Conservation (phyloP, 2,329 filamentous ascomycete genomes). For the Penicillium oxalicum region DNA sequence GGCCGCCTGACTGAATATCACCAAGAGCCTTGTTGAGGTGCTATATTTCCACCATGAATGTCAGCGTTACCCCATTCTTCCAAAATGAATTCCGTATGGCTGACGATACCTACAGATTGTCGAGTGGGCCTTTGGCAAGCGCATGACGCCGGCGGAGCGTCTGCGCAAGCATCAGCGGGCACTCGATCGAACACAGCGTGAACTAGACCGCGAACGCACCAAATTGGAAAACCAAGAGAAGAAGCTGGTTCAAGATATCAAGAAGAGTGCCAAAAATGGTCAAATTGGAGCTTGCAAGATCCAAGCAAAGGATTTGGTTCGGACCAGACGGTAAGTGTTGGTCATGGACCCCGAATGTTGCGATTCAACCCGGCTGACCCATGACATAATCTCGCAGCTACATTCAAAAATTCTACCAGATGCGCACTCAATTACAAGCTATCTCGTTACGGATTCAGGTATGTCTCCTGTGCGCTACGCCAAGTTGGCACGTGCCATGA, state of each 20-base stretch:
- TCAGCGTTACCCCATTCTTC: slow-evolving; percentile 18
- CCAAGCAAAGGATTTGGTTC: slow-evolving; percentile 92
- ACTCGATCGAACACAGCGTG: slow-evolving; percentile 93
- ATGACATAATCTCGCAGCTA: slow-evolving; percentile 54
- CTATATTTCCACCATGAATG: slow-evolving; percentile 33
- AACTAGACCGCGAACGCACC: slow-evolving; percentile 87
- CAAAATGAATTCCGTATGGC: slow-evolving; percentile 6
- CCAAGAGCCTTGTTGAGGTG: too few species aligned
- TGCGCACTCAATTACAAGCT: slow-evolving; percentile 94
- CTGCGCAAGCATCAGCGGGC: slow-evolving; percentile 76
- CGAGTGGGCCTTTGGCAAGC: slow-evolving; percentile 99
- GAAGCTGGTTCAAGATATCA: slow-evolving; percentile 91
- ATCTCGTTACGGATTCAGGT: slow-evolving; percentile 94
- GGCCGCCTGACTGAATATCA: neutral
- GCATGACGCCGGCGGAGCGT: slow-evolving; percentile 80
- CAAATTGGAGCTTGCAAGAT: slow-evolving; percentile 99
- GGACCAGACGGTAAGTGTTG: slow-evolving; percentile 66
- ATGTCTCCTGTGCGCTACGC: slow-evolving; percentile 15
- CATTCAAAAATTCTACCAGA: slow-evolving; percentile 96
- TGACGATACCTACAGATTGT: slow-evolving; percentile 60
- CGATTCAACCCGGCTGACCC: slow-evolving; percentile 2
- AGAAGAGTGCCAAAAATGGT: slow-evolving; percentile 95
- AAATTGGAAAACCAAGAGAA: slow-evolving; percentile 99
- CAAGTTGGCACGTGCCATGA: neutral
- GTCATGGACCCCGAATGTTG: neutral